These are phyloP conservation scores for Discostella pseudostelligera DNA, from an alignment of 108 stramenopile species.

Conservation along the genomic window DNA sequence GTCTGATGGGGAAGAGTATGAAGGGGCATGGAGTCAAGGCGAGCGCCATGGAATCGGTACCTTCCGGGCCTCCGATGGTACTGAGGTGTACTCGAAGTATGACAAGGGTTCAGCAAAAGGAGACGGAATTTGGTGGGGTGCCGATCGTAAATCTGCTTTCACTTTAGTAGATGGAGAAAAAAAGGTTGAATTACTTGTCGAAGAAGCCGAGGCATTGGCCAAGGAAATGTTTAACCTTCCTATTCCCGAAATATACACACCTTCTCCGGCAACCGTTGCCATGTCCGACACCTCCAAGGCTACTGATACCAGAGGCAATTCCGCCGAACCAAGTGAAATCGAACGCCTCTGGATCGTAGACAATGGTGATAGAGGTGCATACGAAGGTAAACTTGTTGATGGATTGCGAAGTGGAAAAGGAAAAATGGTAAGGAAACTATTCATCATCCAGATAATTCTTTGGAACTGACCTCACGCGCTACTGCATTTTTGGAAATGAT, in stretches of 20 bases:
- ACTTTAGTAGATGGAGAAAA: constrained; percentile 1
- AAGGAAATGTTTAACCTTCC: constrained; percentile 8
- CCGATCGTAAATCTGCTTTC: not conserved
- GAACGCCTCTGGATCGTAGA: constrained; percentile 19
- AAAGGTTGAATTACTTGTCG: not conserved
- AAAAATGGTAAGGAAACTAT: constrained; percentile 27
- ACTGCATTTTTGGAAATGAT: not conserved
- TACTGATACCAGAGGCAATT: too few species aligned
- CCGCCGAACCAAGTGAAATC: constrained; percentile 1
- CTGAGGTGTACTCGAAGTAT: not conserved
- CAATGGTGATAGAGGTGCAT: constrained; percentile 24
- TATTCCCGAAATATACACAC: not conserved
- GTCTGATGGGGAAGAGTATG: constrained; percentile 6
- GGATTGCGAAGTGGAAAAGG: constrained; percentile 26
- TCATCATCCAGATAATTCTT: not conserved
- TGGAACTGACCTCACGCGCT: not conserved
- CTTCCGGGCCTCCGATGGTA: not conserved
- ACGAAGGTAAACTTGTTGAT: constrained; percentile 15
- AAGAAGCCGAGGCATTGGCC: constrained; percentile 5
- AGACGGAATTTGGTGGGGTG: not conserved
- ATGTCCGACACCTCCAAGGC: constrained; percentile 3
- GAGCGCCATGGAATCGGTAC: constrained; percentile 3
- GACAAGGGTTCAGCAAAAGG: not conserved
- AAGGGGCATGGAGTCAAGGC: constrained; percentile 6
- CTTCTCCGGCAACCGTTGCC: not conserved